Evolutionary conservation across 177 flowering plant species (phyloP), one percentile per base, ranked within the genome.

Genomic region (Vitis hybrid): DNA sequence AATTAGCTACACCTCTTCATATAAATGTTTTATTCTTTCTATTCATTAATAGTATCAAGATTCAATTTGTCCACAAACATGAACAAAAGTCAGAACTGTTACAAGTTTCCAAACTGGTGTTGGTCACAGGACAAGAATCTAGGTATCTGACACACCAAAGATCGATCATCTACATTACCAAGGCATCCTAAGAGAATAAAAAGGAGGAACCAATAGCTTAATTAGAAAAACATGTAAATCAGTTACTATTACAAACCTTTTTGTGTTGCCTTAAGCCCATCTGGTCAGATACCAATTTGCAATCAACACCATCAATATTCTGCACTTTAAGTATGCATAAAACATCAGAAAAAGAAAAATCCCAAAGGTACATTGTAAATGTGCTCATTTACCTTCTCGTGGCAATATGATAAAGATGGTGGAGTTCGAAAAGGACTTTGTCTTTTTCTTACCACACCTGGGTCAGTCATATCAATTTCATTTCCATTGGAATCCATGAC

Each of bases 371-470:
- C 15, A 11, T 21, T 57, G 3, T n/a, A 15, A 21, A 60, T n/a
- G 52, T 64, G 17, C 30, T 48, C 17, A 64, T 54, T 78, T 4
- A 93, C 99, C 93, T 87, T 86, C 62, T 78, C 79, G 62, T 79
- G 69, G 79, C 84, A 79, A 78, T 72, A 90, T 12, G 94, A 80
- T 24, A 87, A 70, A 52, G 98, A 95, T 11, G 99, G 98, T 52
- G 99, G 98, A 59, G 99, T 95, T 18, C 75, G 75, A 67, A 91
- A 95, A 57, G 97, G 98, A 76, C 91, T 93, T 66, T 83, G 88
- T 52, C 64, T 63, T 73, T 61, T 71, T 73, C 61, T 71, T 30
- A 72, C 71, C 6, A 49, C 65, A 52, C 21, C 62, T 30, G 64
- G 51, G 65, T 46, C 64, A 56, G 60, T 77, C 40, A 60, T 56